Base-by-base conservation (phyloP, 139 green algal species). In the Coelastrella sp. region DNA sequence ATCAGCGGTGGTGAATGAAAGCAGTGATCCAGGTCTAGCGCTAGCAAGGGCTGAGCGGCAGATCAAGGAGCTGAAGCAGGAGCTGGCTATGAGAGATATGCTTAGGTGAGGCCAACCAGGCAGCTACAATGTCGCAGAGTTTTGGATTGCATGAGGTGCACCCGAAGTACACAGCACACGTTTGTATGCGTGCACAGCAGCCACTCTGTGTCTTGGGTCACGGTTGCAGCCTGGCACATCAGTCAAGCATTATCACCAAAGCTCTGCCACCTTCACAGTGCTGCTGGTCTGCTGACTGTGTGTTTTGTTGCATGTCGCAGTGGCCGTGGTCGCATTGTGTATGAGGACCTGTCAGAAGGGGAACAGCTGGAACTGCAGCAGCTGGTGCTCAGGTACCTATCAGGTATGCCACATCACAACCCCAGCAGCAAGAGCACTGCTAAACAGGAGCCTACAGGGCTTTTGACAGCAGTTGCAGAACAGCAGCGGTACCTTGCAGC, bases 71-170 rank as follows among this genome's bases (percentile, higher is more conserved):
- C 94, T 98, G 57, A 96, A 96, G 92, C 95, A 96, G 90, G 96
- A 98, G 94, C 94, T 98, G 71, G 95, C 95, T 16, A 98, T 98
- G 96, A 80, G 94, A 2, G 96, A 98, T 86, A 94, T 95, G 68
- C 93, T 98, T 71, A 94, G 84, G 92, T 94, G 92, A 66, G 73
- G 32, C 32, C 32, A 47, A 47, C 32, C 32, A 47, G 32, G 32
- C 32, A 47, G 32, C 32, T 47, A 47, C 32, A 47, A 47, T 47
- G 32, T 47, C 32, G 32, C 32, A 47, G 32, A 47, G 32, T 47
- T 47, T 47, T 47, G 32, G 32, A 47, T 47, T 47, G 32, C 32
- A 47, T 47, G 32, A 47, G 32, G 32, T 47, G 32, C 32, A 47
- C 61, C 61, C 11, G 61, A 10, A 2, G 0, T 2, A 13, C 61